Base-by-base conservation (phyloP, 2,329 filamentous ascomycete genomes). In the Gremmenia infestans region DNA sequence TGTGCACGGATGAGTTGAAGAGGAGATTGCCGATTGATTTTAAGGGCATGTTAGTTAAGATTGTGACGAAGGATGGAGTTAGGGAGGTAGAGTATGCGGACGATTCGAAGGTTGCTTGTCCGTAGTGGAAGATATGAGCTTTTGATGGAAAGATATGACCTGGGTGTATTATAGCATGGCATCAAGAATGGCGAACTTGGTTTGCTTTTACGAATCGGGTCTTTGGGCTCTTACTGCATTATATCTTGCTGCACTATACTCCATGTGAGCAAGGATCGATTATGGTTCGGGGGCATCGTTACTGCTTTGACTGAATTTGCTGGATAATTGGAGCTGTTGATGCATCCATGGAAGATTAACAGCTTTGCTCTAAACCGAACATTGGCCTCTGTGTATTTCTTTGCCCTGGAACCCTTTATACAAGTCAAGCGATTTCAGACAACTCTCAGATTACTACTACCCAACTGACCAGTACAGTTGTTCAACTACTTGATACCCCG, bases 1-100 rank as follows among this genome's bases (percentile, higher is more conserved):
- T 97, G 86, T 99, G 94, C 78, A 94, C 90, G 65, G 92, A 97
- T 73, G 94, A 99, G 80, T 78, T 99, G 71, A 96, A 97, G 83
- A 86, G 94, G 72, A 85, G 95, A 75, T 83, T 99, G 80, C 94
- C 94, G 58, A 92, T 99, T 71, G 94, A 99, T 73, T 99, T 97
- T 83, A 99, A 99, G 81, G 94, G 94, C 40, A 89, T 96, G 86
- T 70, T 81, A 52, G 92, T 99, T 68, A 97, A 97, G 81, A 88
- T 91, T 37, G 85, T 99, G 68, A 96, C 91, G 60, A 96, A 95
- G 77, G 91, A 97, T 66, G 94, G 95, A 11, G 87, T 99, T 60
- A 78, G 83, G 65, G 90, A 94, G 67, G 82, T 95, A 67, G 84
- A 90, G 62, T 95, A 91, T 72, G 88, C 93, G 71, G 90, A 96